phyloP scores from a whole-genome alignment of 2,329 filamentous ascomycete genomes.

The Leptographium lundbergii region DNA sequence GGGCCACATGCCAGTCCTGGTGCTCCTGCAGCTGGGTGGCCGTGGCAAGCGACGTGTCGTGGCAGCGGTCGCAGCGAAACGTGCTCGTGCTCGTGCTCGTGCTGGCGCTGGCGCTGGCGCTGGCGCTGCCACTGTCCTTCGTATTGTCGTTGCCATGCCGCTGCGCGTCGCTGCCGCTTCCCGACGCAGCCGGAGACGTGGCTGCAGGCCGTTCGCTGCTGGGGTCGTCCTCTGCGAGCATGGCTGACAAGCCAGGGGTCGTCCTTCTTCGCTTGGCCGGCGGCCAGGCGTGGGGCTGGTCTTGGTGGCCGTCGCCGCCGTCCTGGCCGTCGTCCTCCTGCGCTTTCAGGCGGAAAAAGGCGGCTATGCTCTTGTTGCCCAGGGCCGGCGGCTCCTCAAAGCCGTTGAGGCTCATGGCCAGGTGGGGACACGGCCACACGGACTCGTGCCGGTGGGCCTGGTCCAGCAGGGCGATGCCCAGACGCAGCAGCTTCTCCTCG shows the following conservation, averaged over 20 bases:
- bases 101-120: no score
- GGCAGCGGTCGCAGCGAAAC: conserved; percentile 52
- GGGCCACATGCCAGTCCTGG: conserved; percentile 88
- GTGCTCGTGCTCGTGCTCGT: background rate
- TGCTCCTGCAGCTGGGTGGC: conserved; percentile 58
- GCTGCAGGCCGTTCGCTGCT: conserved; percentile 3
- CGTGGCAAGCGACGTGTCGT: conserved; percentile 36
- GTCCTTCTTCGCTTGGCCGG: conserved; percentile 7
- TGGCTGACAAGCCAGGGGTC: background rate
- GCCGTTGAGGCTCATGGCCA: conserved; percentile 78
- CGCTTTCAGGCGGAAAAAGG: conserved; percentile 43
- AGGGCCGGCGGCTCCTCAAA: conserved; percentile 80
- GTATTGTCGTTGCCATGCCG: background rate
- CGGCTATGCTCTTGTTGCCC: conserved; percentile 75
- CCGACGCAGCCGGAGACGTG: conserved; percentile 1
- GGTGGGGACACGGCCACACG: conserved; percentile 83
- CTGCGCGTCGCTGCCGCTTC: background rate
- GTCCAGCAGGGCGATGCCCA: conserved; percentile 62
- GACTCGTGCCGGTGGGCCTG: conserved; percentile 62
- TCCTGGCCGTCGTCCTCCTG: background rate
- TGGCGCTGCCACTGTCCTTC: no score
- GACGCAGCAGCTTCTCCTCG: conserved; percentile 57
- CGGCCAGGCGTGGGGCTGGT: background rate
- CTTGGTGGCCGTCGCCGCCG: background rate
- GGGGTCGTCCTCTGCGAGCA: background rate